These are phyloP conservation scores for Monosporascus cannonballus DNA, from an alignment of 2,329 filamentous ascomycete species.

Conservation along the genomic window DNA sequence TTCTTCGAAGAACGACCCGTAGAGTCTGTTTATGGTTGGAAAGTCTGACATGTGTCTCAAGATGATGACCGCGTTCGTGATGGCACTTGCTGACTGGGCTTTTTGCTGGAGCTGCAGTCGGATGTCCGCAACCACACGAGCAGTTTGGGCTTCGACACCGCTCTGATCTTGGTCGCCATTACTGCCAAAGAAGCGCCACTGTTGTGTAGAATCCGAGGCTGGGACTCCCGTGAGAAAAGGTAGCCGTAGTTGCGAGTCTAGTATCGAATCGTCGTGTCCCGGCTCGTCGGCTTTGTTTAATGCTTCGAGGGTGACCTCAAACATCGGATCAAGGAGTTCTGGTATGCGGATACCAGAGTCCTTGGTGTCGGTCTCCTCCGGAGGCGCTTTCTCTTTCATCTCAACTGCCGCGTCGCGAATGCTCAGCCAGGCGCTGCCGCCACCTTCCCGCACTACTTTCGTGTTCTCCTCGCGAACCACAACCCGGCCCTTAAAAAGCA, in stretches of 20 bases:
- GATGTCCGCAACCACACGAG: constrained; percentile 41
- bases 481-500: constrained; percentile 68
- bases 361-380: constrained; percentile 4
- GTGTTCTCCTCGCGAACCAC: constrained; percentile 49
- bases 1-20: constrained; percentile 65
- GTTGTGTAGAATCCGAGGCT: constrained; percentile 16
- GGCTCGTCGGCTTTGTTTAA: constrained; percentile 13
- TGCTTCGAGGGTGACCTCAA: constrained; percentile 33
- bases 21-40: constrained; percentile 64
- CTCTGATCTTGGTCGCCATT: constrained; percentile 6
- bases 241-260: constrained; percentile 4
- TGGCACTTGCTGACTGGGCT: constrained; percentile 31
- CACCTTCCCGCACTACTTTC: constrained; percentile 58
- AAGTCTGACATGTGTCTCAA: constrained; percentile 80
- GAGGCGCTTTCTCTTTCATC: constrained; percentile 27
- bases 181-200: constrained; percentile 31
- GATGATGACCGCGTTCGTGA: constrained; percentile 58
- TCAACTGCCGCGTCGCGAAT: constrained; percentile 52
- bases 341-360: constrained; percentile 47
- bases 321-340: constrained; percentile 59
- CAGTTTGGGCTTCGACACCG: constrained; percentile 40
- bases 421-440: constrained; percentile 69
- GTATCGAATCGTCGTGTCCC: constrained; percentile 2
- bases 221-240: constrained; percentile 2
- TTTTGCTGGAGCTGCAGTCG: constrained; percentile 30